Percentiles rank a stretch among this genome's conserved stretches.
Evolutionary conservation across 2,329 filamentous ascomycete genomes (phyloP).

Genomic region (Harringtonia aguacate): DNA sequence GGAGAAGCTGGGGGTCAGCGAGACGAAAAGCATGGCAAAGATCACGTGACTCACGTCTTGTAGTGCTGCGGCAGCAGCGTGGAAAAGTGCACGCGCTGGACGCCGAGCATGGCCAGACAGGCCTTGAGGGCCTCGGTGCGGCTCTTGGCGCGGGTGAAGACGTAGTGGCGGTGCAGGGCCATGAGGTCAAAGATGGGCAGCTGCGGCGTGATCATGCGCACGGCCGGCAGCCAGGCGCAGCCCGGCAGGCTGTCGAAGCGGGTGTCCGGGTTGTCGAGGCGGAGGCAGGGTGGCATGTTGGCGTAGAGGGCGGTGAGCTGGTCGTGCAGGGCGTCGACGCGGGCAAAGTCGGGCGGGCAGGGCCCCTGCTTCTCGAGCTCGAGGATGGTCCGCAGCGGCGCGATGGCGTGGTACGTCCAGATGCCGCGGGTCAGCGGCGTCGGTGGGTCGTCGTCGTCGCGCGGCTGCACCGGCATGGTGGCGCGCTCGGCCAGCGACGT

Average conservation of each 20-base stretch:
- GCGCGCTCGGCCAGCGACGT: constrained; percentile 24
- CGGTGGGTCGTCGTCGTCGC: constrained; percentile 40
- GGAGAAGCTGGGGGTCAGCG: constrained; percentile 28
- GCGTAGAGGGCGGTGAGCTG: constrained; percentile 36
- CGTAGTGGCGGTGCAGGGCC: constrained; percentile 50
- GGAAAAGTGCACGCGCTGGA: constrained; percentile 40
- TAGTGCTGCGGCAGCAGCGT: constrained; percentile 39
- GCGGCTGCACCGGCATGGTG: constrained; percentile 34
- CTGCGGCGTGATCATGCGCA: constrained; percentile 36
- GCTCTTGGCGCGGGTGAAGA: constrained; percentile 44
- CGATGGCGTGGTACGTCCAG: constrained; percentile 36
- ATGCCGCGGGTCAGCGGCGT: constrained; percentile 44
- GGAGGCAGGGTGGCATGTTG: constrained; percentile 40
- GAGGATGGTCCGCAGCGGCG: constrained; percentile 41
- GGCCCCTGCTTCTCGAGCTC: constrained; percentile 46
- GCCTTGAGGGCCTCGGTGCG: constrained; percentile 45
- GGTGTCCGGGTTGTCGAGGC: constrained; percentile 44
- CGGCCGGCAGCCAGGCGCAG: constrained; percentile 39
- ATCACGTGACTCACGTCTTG: constrained; percentile 23
- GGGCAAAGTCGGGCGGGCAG: constrained; percentile 40
- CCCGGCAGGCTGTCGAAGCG: constrained; percentile 42
- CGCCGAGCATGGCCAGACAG: constrained; percentile 42
- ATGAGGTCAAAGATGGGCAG: constrained; percentile 43
- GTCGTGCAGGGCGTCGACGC: constrained; percentile 43
- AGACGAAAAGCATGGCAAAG: not conserved